Evolutionary conservation across 805 yeast genomes (phyloP).

Genomic region (Saccharomyces jurei): DNA sequence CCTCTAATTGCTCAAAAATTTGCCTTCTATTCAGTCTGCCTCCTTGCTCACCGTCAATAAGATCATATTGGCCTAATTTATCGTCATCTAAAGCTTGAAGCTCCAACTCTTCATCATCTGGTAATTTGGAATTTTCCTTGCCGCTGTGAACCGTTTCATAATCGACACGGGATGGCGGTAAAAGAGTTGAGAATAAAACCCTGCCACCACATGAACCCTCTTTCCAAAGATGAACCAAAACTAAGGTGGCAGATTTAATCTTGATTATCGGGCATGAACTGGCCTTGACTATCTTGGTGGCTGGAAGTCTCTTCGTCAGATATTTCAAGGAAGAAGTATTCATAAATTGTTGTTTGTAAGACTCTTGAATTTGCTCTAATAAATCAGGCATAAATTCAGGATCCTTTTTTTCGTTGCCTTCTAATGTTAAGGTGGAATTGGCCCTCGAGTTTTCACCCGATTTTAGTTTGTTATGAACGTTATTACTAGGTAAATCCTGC

Average conservation of each 20-base stretch:
- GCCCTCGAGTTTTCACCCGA: conserved; percentile 1
- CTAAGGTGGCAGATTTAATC: conserved; percentile 19
- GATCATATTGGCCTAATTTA: conserved; percentile 9
- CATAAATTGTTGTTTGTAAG: conserved; percentile 19
- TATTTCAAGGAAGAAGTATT: conserved; percentile 22
- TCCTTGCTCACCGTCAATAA: conserved; percentile 11
- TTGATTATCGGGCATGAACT: conserved; percentile 20
- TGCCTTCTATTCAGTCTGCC: conserved; percentile 12
- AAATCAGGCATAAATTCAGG: conserved; percentile 19
- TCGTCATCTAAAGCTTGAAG: conserved; percentile 8
- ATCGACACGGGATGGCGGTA: conserved; percentile 20
- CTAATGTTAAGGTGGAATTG: conserved; percentile 1
- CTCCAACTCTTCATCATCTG: conserved; percentile 7
- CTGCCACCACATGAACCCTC: conserved; percentile 27
- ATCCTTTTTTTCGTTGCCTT: conserved; percentile 4
- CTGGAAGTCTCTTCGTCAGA: conserved; percentile 21
- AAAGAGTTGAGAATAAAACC: conserved; percentile 23
- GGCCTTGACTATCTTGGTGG: conserved; percentile 21
- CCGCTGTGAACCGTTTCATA: background rate
- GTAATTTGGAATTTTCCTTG: conserved; percentile 2
- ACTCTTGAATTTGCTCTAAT: conserved; percentile 19
- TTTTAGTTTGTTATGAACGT: background rate
- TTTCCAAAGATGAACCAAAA: conserved; percentile 27
- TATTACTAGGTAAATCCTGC: background rate
- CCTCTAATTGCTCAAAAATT: conserved; percentile 34